phyloP scores from a whole-genome alignment of 192 early-diverging fungal genomes.

The Coemansia sp. region DNA sequence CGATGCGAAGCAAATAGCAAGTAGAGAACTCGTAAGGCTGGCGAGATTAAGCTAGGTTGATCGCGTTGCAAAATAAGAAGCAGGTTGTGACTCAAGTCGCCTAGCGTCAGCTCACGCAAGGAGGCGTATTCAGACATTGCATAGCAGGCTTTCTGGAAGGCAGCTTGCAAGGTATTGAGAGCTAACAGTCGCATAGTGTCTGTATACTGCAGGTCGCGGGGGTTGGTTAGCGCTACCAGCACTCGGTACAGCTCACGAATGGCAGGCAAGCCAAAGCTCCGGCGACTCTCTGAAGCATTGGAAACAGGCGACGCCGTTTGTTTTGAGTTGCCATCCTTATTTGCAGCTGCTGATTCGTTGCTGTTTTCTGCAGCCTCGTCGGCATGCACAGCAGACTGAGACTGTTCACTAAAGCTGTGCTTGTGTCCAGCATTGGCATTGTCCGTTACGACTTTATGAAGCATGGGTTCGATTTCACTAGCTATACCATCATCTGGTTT shows the following conservation, averaged over 20 bases:
- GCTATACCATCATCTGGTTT: slow-evolving; percentile 3
- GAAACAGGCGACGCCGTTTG: too few species aligned
- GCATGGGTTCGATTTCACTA: too few species aligned
- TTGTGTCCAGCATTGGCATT: background rate
- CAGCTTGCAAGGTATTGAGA: slow-evolving; percentile 80
- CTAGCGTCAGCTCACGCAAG: slow-evolving; percentile 68
- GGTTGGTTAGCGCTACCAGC: slow-evolving; percentile 85
- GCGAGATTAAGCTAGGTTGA: slow-evolving; percentile 31
- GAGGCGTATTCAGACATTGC: slow-evolving; percentile 65
- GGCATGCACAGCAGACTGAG: too few species aligned
- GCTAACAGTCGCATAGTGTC: slow-evolving; percentile 92
- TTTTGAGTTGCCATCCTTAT: too few species aligned
- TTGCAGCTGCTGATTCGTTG: too few species aligned
- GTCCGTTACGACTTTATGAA: too few species aligned
- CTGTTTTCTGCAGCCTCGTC: too few species aligned
- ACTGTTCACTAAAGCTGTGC: too few species aligned
- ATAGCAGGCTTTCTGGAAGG: slow-evolving; percentile 80
- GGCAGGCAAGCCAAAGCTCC: slow-evolving; percentile 70
- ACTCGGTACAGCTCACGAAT: slow-evolving; percentile 89
- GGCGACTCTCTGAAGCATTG: background rate
- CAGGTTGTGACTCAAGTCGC: slow-evolving; percentile 82
- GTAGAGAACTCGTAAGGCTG: slow-evolving; percentile 54
- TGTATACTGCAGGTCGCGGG: slow-evolving; percentile 85
- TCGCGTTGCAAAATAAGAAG: slow-evolving; percentile 64
- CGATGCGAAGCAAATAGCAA: slow-evolving; percentile 50